Evolutionary conservation across 176 grass and related monocot species (phyloP).

Genomic region (Triticum dicoccoides): DNA sequence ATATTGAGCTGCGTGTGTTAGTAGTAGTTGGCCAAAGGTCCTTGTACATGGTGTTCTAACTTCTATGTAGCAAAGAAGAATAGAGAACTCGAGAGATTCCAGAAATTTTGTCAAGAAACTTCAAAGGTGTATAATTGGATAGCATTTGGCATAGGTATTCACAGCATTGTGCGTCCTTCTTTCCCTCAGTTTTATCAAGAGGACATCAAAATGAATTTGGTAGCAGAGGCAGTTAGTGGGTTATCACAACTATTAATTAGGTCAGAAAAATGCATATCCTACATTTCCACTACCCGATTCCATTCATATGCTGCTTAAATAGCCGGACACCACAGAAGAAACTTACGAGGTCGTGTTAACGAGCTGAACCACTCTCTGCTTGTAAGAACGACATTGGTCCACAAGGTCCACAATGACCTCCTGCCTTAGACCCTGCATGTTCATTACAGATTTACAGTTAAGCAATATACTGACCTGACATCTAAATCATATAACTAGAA

Average conservation of each 20-base stretch:
- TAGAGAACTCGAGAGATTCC: not conserved
- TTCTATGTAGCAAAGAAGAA: not conserved
- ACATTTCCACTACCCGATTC: not conserved
- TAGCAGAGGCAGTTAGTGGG: not conserved
- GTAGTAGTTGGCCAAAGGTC: not conserved
- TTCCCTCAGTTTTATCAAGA: not conserved
- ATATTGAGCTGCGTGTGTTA: not conserved
- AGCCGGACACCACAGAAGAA: not conserved
- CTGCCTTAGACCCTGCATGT: conserved; percentile 71
- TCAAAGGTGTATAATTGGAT: not conserved
- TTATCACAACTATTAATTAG: not conserved
- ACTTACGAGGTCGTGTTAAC: conserved; percentile 82
- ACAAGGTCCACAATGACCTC: conserved; percentile 90
- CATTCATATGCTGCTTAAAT: not conserved
- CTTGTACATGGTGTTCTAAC: not conserved
- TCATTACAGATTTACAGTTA: conserved; percentile 11
- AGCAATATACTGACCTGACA: conserved; percentile 12
- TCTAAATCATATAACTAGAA: not conserved
- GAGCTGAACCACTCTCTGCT: conserved; percentile 79
- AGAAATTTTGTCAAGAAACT: not conserved
- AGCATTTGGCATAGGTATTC: not conserved
- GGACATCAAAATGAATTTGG: not conserved
- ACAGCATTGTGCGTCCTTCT: not conserved
- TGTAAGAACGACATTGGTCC: conserved; percentile 71
- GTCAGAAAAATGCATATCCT: not conserved